Evolutionary conservation across 73 alveolate genomes (phyloP), one percentile per base, ranked within the genome.

Genomic region (Strombidium stylifer): DNA sequence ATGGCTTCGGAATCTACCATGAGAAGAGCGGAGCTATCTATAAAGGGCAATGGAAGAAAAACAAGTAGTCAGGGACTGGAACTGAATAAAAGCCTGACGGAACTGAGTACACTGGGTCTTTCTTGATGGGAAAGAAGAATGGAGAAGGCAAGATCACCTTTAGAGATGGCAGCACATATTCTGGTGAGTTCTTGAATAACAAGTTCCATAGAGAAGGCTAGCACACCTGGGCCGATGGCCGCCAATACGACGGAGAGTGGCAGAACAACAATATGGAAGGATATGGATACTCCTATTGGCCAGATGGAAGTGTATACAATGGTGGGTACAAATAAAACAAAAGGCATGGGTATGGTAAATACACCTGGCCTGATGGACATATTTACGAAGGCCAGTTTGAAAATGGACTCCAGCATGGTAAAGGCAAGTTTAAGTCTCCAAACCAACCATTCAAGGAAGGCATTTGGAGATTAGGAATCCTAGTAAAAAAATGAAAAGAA

Each of bases 1-100:
- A 77, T 70, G 90, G 90, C 0, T 7, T 10, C 10, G 90, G 90
- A 11, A 50, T 25, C 83, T 28, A 16, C 8, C 73, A 58, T 28
- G 35, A 81, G 19, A 39, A 77, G 20, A 32, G 42, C 10, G 85
- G 85, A 15, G 78, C 85, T 14, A 23, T 12, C 14, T 77, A 77
- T 56, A 32, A 28, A 15, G 90, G 90, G 15, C 32, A 72, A 27
- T 77, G 85, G 72, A 35, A 14, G 7, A 45, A 59, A 45, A 96
- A 85, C n/a, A 66, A 53, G 80, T 68, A 89, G 66, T 81, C 84
- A 35, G 98, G 98, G 16, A 15, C 28, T 19, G 98, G 98, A 6
- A 71, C 49, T 35, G 85, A 81, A 32, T 47, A 66, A 24, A 82
- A 91, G 91, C 85, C 82, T 19, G 96, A 90, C 44, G 96, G 97